phyloP scores from a whole-genome alignment of 768 basidiomycete genomes.

The Termitomyces sp. region DNA sequence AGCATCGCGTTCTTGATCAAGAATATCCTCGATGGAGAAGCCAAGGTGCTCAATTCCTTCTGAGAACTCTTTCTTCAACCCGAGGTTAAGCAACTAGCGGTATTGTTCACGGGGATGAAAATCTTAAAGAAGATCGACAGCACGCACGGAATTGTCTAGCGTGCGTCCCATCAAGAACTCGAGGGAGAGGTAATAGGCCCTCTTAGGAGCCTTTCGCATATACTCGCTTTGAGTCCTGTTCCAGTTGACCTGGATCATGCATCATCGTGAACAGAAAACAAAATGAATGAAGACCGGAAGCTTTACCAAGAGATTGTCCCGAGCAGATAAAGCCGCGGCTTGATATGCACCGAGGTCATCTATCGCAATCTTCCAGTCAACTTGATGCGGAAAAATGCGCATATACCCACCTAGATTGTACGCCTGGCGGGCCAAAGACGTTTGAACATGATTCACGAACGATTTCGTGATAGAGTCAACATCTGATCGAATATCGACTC shows the following conservation, averaged over 20 bases:
- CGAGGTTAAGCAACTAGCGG: slow-evolving; percentile 80
- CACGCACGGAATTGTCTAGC: slow-evolving; percentile 58
- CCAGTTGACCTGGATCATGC: slow-evolving; percentile 63
- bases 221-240: slow-evolving; percentile 76
- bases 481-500: slow-evolving; percentile 31
- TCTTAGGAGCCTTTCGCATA: slow-evolving; percentile 81
- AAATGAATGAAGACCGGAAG: neutral
- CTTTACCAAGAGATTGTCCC: slow-evolving; percentile 81
- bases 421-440: slow-evolving; percentile 86
- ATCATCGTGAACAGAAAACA: slow-evolving; percentile 5
- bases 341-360: slow-evolving; percentile 88
- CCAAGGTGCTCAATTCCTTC: slow-evolving; percentile 74
- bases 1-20: slow-evolving; percentile 90
- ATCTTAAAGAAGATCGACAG: slow-evolving; percentile 46
- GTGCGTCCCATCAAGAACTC: slow-evolving; percentile 89
- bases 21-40: slow-evolving; percentile 84
- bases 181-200: slow-evolving; percentile 93
- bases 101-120: slow-evolving; percentile 18
- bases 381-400: neutral
- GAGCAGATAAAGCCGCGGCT: slow-evolving; percentile 81
- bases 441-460: slow-evolving; percentile 81
- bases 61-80: slow-evolving; percentile 72
- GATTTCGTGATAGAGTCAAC: slow-evolving; percentile 64
- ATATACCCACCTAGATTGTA: slow-evolving; percentile 68
- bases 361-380: slow-evolving; percentile 16